Conservation (phyloP, 2,329 filamentous ascomycete genomes). For the Beauveria sp. region DNA sequence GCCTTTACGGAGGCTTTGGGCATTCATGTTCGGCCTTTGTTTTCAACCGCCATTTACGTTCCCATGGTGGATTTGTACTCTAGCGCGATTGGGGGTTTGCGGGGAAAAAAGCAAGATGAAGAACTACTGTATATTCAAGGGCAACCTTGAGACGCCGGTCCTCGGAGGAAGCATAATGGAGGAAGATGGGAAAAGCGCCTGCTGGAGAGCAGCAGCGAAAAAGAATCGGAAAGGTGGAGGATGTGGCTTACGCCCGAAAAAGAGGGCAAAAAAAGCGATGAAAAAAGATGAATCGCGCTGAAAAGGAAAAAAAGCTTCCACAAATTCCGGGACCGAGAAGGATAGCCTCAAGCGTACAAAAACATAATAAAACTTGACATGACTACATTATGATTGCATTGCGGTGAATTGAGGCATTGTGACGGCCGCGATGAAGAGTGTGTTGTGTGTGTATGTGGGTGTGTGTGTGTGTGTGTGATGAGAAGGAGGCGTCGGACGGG, state of each 20-base stretch:
- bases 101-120: constrained; percentile 1
- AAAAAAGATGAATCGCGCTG: background rate
- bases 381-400: background rate
- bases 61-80: constrained; percentile 10
- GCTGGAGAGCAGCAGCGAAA: background rate
- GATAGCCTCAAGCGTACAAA: constrained; percentile 8
- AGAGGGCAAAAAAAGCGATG: background rate
- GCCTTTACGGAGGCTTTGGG: constrained; percentile 5
- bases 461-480: background rate
- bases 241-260: background rate
- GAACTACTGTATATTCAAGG: constrained; percentile 6
- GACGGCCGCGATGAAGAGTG: background rate
- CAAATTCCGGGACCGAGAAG: constrained; percentile 2
- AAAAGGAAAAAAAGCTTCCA: background rate
- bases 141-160: background rate
- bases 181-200: background rate
- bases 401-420: background rate
- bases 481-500: background rate
- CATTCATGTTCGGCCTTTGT: constrained; percentile 7
- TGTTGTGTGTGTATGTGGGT: background rate
- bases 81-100: background rate
- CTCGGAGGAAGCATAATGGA: constrained; percentile 7
- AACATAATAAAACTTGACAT: constrained; percentile 6
- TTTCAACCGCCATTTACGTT: constrained; percentile 9
- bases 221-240: background rate